These are phyloP conservation scores for Trichopus zeylanicus DNA, from an alignment of 116 monocot species.

Conservation along the genomic window DNA sequence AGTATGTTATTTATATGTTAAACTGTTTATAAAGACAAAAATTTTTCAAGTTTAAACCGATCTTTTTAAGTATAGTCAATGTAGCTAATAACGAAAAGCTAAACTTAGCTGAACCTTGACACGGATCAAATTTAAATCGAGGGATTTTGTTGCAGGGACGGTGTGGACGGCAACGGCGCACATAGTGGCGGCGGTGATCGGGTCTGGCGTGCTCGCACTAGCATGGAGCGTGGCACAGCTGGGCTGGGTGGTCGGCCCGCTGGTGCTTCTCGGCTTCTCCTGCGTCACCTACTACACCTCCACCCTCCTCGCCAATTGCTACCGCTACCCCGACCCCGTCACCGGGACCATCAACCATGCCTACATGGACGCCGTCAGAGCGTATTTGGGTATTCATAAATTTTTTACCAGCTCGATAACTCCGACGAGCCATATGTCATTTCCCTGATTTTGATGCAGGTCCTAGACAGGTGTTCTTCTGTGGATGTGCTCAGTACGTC, in stretches of 20 bases:
- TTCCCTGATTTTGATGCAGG: slow-evolving; percentile 11
- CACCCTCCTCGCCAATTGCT: slow-evolving; percentile 46
- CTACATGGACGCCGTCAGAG: slow-evolving; percentile 40
- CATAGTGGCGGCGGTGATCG: slow-evolving; percentile 67
- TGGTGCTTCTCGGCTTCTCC: slow-evolving; percentile 44
- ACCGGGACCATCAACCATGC: slow-evolving; percentile 37
- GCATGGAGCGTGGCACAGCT: slow-evolving; percentile 67
- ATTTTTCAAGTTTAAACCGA: too few species aligned
- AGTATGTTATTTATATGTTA: too few species aligned
- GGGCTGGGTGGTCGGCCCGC: slow-evolving; percentile 57
- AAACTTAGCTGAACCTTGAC: too few species aligned
- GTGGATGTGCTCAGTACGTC: slow-evolving; percentile 49
- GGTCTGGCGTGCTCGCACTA: slow-evolving; percentile 61
- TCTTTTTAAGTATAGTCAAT: too few species aligned
- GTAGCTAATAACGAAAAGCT: too few species aligned
- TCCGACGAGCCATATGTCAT: neutral
- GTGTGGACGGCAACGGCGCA: slow-evolving; percentile 69
- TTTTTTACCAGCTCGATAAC: too few species aligned
- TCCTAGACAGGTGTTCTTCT: slow-evolving; percentile 36
- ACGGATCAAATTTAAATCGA: too few species aligned
- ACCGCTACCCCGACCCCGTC: slow-evolving; percentile 39
- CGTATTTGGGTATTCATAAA: slow-evolving; percentile 29
- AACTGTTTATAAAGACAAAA: too few species aligned
- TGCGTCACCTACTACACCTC: slow-evolving; percentile 66
- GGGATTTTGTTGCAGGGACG: slow-evolving; percentile 52